A percentile compares a stretch with the other conserved stretches of the same genome.
Conservation (phyloP, 345 rosid species). For the Cochlearia excelsa region DNA sequence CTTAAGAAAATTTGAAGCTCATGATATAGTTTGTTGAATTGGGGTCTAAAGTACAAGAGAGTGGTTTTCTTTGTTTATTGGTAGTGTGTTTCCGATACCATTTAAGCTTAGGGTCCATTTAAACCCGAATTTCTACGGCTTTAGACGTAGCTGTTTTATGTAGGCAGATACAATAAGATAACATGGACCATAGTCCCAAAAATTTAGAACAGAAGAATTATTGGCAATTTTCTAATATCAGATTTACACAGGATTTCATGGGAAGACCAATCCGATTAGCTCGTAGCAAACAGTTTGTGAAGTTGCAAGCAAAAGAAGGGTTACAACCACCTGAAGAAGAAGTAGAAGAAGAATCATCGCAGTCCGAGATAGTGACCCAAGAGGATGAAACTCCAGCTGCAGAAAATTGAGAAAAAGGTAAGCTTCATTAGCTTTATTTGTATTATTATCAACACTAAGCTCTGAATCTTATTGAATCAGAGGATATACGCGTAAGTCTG, state of each 20-base stretch:
- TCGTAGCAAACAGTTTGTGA: constrained; percentile 71
- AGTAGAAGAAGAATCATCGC: constrained; percentile 37
- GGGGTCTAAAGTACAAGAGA: not conserved
- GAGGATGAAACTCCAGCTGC: constrained; percentile 35
- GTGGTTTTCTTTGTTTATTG: constrained; percentile 1
- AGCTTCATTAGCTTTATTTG: not conserved
- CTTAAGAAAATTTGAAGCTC: not conserved
- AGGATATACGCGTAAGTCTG: too few species aligned
- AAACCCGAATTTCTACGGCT: not conserved
- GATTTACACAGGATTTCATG: constrained; percentile 48
- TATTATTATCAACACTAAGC: constrained; percentile 7
- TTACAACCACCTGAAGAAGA: constrained; percentile 32
- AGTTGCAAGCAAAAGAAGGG: constrained; percentile 44
- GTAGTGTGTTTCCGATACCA: constrained; percentile 6
- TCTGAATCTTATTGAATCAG: constrained; percentile 2
- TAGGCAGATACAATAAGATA: too few species aligned
- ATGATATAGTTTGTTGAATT: not conserved
- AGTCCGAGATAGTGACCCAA: constrained; percentile 28
- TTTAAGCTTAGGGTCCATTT: constrained; percentile 5
- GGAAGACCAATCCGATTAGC: constrained; percentile 71
- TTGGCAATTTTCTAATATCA: not conserved
- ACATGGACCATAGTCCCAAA: constrained; percentile 9
- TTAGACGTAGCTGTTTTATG: constrained; percentile 4
- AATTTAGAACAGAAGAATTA: constrained; percentile 4
- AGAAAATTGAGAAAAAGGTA: constrained; percentile 30